These are phyloP conservation scores for Cordyceps javanica DNA, from an alignment of 2,329 filamentous ascomycete species.

Conservation along the genomic window DNA sequence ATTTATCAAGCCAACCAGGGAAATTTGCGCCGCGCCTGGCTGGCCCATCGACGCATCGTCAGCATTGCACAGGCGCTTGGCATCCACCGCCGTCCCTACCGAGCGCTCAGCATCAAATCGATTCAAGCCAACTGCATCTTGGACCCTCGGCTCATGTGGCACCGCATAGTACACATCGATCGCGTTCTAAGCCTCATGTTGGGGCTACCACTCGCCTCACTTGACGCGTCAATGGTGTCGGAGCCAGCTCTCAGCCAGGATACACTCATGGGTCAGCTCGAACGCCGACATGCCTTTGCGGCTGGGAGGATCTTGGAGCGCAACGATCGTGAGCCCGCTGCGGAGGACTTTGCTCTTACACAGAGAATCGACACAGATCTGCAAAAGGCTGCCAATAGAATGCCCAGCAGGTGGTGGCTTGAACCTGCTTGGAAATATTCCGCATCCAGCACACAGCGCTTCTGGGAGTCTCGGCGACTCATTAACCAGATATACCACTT, in stretches of 20 bases:
- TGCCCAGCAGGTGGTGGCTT: slow-evolving; percentile 33
- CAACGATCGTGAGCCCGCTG: slow-evolving; percentile 22
- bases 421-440: slow-evolving; percentile 20
- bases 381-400: slow-evolving; percentile 22
- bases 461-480: slow-evolving; percentile 18
- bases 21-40: slow-evolving; percentile 46
- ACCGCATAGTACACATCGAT: slow-evolving; percentile 31
- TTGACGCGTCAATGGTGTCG: slow-evolving; percentile 18
- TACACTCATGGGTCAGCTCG: slow-evolving; percentile 24
- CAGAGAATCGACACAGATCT: slow-evolving; percentile 28
- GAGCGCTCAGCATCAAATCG: not conserved
- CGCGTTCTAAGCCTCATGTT: slow-evolving; percentile 34
- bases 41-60: slow-evolving; percentile 41
- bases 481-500: slow-evolving; percentile 32
- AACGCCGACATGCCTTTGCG: slow-evolving; percentile 25
- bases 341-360: slow-evolving; percentile 21
- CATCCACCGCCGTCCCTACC: slow-evolving; percentile 14
- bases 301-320: slow-evolving; percentile 32
- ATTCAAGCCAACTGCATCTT: slow-evolving; percentile 6
- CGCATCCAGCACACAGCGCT: slow-evolving; percentile 5
- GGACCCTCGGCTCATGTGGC: slow-evolving; percentile 27
- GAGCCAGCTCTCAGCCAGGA: slow-evolving; percentile 17
- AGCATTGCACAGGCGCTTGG: slow-evolving; percentile 38
- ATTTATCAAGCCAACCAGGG: slow-evolving; percentile 44
- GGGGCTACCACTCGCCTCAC: slow-evolving; percentile 29